Conservation (phyloP, 1,284 basidiomycete species). For the Irpex sp. region DNA sequence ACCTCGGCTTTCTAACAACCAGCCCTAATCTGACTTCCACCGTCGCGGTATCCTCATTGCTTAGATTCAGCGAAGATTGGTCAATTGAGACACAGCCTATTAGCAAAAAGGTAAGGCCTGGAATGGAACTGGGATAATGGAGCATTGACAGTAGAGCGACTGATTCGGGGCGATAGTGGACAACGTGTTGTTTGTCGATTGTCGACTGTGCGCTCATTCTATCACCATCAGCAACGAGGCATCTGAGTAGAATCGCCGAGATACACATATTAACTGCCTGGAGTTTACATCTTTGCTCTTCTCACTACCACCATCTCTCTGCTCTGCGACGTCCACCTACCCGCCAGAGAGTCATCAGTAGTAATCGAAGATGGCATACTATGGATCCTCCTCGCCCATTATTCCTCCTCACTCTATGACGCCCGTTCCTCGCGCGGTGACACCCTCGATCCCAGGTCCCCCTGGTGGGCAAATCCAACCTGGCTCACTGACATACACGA, state of each 20-base stretch:
- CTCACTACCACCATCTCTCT: neutral
- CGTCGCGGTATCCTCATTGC: neutral
- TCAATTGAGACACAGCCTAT: neutral
- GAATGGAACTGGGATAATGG: neutral
- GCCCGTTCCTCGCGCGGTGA: slow-evolving; percentile 10
- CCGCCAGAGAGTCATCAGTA: too few relatives aligned
- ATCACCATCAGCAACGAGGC: slow-evolving; percentile 1
- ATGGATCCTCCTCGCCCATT: slow-evolving; percentile 23
- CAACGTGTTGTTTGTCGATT: slow-evolving; percentile 3
- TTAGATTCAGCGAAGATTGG: neutral
- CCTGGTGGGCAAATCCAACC: slow-evolving; percentile 37
- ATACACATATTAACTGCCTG: neutral
- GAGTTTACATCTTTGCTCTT: too few relatives aligned
- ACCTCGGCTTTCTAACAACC: neutral
- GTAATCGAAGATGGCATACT: slow-evolving; percentile 3
- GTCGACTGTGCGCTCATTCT: neutral
- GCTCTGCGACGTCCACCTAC: too few relatives aligned
- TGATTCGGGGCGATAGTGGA: slow-evolving; percentile 9
- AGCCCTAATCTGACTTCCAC: slow-evolving; percentile 1
- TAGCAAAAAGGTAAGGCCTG: too few relatives aligned
- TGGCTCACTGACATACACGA: slow-evolving; percentile 68
- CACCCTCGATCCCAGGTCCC: slow-evolving; percentile 14
- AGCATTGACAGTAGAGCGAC: neutral
- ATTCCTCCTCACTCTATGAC: slow-evolving; percentile 6
- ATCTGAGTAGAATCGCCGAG: neutral